Evolutionary conservation across 768 basidiomycete genomes (phyloP).

Genomic region (Psilocybe cubensis): DNA sequence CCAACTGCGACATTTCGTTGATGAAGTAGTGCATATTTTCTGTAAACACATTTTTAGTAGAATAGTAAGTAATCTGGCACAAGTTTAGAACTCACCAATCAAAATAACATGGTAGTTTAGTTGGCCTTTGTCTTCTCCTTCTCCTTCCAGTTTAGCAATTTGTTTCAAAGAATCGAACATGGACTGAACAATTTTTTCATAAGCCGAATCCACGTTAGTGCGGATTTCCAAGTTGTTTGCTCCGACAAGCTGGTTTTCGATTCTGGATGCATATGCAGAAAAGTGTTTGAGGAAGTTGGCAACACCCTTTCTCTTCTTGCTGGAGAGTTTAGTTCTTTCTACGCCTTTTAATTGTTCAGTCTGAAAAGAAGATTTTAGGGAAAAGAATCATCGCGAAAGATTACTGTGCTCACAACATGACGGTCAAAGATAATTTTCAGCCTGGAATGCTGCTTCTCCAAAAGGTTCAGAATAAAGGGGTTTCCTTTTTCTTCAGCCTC

Average conservation of each 20-base stretch:
- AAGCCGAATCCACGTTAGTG: slow-evolving; percentile 74
- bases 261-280: slow-evolving; percentile 81
- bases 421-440: slow-evolving; percentile 79
- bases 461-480: slow-evolving; percentile 66
- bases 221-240: slow-evolving; percentile 81
- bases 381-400: not conserved
- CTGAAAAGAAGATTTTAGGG: slow-evolving; percentile 39
- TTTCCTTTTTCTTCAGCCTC: slow-evolving; percentile 85
- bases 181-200: slow-evolving; percentile 84
- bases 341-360: slow-evolving; percentile 86
- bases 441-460: slow-evolving; percentile 84
- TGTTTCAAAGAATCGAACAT: slow-evolving; percentile 96
- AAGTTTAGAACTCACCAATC: slow-evolving; percentile 64
- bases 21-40: slow-evolving; percentile 98
- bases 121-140: slow-evolving; percentile 94
- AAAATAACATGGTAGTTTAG: slow-evolving; percentile 96
- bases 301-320: slow-evolving; percentile 92
- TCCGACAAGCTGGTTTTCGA: slow-evolving; percentile 84
- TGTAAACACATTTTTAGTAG: slow-evolving; percentile 36
- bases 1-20: slow-evolving; percentile 75
- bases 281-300: slow-evolving; percentile 93
- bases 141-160: slow-evolving; percentile 94
- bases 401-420: slow-evolving; percentile 58
- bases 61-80: not conserved
- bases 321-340: slow-evolving; percentile 88